Base-by-base conservation (phyloP, 805 yeast species). In the Hanseniaspora mollemarum region DNA sequence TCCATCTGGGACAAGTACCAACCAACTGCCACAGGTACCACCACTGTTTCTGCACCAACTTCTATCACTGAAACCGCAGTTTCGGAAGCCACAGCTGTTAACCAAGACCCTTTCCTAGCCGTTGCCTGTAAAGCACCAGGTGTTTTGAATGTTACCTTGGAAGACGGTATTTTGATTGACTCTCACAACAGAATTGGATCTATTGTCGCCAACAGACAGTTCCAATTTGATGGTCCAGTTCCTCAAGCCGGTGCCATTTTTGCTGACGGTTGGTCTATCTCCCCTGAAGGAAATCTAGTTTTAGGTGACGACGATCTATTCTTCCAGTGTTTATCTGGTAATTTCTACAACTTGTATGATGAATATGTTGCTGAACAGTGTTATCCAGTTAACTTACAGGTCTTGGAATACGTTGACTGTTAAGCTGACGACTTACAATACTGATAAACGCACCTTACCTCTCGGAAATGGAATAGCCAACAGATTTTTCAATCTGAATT, bases 191-290 rank as follows among this genome's bases (percentile, higher is more conserved):
- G 90, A 74, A 67, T 82, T 57, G 88, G 88, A 58, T 76, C 87
- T 46, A 80, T 82, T 67, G 90, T 82, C 59, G 80, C 87, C 49
- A 82, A 81, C 79, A 74, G 83, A 71, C 90, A 82, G 71, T 82
- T 82, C 76, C 90, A 82, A 71, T 82, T 82, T 61, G 90, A 82
- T 65, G 88, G 88, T 63, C 86, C 87, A 55, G 83, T 85, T 69
- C 87, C 88, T 62, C 90, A 82, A 72, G 85, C 83, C 31, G 84
- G 83, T 67, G 73, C 83, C 53, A 74, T 78, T 63, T 77, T 75
- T 64, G 83, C 85, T 59, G 78, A 75, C 53, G 84, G 85, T 56
- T 79, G 85, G 85, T 65, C 72, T 39, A 62, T 70, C 55, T 65
- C 71, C 51, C 75, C 74, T 56, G 80, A 73, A 19, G 77, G 76